These are phyloP conservation scores for Herpetomonas samuelpessoai DNA, from an alignment of 208 protist species.

Conservation along the genomic window DNA sequence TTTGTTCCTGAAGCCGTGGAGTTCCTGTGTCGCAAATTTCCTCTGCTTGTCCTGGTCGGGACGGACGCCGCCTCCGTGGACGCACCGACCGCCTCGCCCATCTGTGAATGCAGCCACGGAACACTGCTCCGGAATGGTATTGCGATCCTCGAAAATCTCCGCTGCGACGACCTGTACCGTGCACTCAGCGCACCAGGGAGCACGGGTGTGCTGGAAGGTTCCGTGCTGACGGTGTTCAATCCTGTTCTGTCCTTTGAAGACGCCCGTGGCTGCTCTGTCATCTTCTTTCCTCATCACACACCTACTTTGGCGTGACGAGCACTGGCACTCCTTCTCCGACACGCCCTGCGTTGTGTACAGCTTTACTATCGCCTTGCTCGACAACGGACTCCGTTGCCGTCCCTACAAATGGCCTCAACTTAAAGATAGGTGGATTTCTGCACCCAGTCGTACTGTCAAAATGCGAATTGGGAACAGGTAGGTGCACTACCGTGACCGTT, in stretches of 20 bases:
- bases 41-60: constrained; percentile 58
- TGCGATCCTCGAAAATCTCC: constrained; percentile 73
- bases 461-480: too few relatives aligned
- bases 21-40: constrained; percentile 45
- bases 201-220: constrained; percentile 15
- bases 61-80: constrained; percentile 72
- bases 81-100: constrained; percentile 29
- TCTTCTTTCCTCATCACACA: constrained; percentile 39
- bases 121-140: constrained; percentile 45
- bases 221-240: constrained; percentile 55
- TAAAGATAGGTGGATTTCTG: too few relatives aligned
- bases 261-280: constrained; percentile 53
- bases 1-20: constrained; percentile 37
- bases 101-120: constrained; percentile 38
- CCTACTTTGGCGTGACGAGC: background rate
- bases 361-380: too few relatives aligned
- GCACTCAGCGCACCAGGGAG: constrained; percentile 10
- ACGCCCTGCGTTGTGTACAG: too few relatives aligned
- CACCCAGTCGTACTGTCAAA: too few relatives aligned
- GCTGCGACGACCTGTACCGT: constrained; percentile 25
- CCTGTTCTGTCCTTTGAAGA: constrained; percentile 41
- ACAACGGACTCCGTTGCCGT: too few relatives aligned
- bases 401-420: too few relatives aligned
- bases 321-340: too few relatives aligned
- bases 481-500: too few relatives aligned